Evolutionary conservation across 805 yeast genomes (phyloP).

Genomic region (Sungouiozyma intestinalis): DNA sequence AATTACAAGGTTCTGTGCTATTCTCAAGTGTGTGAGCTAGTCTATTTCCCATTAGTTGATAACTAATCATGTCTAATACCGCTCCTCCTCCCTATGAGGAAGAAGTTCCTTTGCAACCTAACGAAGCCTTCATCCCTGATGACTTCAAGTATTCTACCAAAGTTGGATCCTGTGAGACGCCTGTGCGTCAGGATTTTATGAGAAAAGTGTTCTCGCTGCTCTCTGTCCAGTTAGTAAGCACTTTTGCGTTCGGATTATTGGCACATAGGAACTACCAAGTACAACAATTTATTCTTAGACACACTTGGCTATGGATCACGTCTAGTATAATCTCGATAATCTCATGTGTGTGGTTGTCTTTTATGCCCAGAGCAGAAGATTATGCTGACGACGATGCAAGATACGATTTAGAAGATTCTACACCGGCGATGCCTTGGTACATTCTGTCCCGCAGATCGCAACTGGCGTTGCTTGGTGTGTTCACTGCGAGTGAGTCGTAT

Average conservation of each 20-base stretch:
- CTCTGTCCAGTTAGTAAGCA: constrained; percentile 49
- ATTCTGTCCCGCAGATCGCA: constrained; percentile 19
- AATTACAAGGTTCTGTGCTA: no score
- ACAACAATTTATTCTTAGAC: constrained; percentile 42
- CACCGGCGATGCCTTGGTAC: constrained; percentile 21
- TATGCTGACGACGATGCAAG: constrained; percentile 3
- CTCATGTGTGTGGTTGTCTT: constrained; percentile 50
- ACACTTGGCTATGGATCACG: constrained; percentile 50
- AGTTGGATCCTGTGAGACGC: constrained; percentile 68
- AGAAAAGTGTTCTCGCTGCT: constrained; percentile 72
- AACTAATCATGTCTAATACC: constrained; percentile 1
- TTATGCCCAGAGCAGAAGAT: constrained; percentile 62
- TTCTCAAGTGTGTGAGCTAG: no score
- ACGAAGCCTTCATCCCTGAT: constrained; percentile 34
- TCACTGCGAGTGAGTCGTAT: constrained; percentile 69
- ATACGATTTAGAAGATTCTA: not conserved
- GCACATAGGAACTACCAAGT: constrained; percentile 12
- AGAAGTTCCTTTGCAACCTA: not conserved
- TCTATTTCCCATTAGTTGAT: no score
- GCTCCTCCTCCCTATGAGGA: constrained; percentile 5
- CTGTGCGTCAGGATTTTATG: constrained; percentile 64
- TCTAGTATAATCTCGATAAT: constrained; percentile 52
- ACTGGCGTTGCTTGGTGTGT: constrained; percentile 46
- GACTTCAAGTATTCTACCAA: constrained; percentile 76
- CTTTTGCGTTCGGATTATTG: constrained; percentile 33